Evolutionary conservation across 73 alveolate species (phyloP), one percentile per base, ranked within the genome.

Genomic region (Urostyla sp.): DNA sequence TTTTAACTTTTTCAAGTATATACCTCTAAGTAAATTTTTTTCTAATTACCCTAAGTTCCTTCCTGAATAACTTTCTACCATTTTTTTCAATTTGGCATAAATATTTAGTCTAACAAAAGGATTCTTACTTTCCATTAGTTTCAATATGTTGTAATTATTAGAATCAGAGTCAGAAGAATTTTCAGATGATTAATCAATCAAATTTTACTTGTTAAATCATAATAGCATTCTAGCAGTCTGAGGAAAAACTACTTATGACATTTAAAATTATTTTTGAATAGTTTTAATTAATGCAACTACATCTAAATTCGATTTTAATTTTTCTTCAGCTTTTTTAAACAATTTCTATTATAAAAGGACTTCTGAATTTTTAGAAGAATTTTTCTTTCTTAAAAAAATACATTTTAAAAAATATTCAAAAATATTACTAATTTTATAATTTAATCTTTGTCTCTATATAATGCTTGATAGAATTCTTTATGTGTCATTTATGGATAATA

Each of bases 81-180:
- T 59, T 35, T 37, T 31, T 55, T 59, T 59, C 4, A 59, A 6
- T 34, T 37, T 59, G 13, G 38, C 77, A 37, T 34, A 59, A 6
- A 59, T 59, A 31, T 10, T 44, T 7, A 59, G 56, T 21, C 77
- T 23, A 34, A 59, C 34, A 34, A 59, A 34, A 34, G 77, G 77
- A 31, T 59, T 59, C 44, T 59, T 10, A 20, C 56, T 31, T 55
- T 59, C 77, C 77, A 59, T 59, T 55, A 59, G 34, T n/a, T 37
- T 59, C 6, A 34, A 20, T 4, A 55, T 21, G 58, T 59, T n/a
- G 31, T 37, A 21, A 5, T 31, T 59, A 8, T 32, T 34, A 32
- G 16, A 40, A 16, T 40, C 52, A 40, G 20, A 11, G 16, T 40
- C 52, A 40, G 20, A 40, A 11, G 52, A 40, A 11, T 10, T 11